Evolutionary conservation across 768 basidiomycete genomes (phyloP).

Genomic region (Leccinum uliginosum): DNA sequence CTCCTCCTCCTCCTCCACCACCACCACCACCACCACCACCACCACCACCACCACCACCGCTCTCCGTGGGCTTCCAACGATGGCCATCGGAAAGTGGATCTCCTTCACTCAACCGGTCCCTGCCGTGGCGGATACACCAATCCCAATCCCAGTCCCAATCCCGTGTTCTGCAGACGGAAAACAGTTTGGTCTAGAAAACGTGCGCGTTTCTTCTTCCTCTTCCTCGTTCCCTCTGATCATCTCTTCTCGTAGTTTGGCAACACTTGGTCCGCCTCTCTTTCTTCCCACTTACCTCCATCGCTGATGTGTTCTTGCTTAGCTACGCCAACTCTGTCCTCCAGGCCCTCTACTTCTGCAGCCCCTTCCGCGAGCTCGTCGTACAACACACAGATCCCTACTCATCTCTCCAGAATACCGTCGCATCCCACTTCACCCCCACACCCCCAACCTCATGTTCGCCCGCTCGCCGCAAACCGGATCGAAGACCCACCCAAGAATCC

Average conservation of each 20-base stretch:
- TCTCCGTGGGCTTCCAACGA: constrained; percentile 1
- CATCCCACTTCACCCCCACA: constrained; percentile 21
- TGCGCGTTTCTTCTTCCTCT: constrained; percentile 40
- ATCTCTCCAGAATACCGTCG: constrained; percentile 31
- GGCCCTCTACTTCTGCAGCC: constrained; percentile 91
- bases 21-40: no score
- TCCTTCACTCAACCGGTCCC: constrained; percentile 30
- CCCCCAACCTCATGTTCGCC: constrained; percentile 27
- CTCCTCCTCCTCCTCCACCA: background rate
- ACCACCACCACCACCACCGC: constrained; percentile 1
- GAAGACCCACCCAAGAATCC: constrained; percentile 39
- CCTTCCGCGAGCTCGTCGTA: constrained; percentile 88
- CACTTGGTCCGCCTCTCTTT: constrained; percentile 64
- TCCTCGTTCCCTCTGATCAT: constrained; percentile 8
- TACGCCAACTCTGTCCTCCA: constrained; percentile 99
- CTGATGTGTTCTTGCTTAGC: constrained; percentile 39
- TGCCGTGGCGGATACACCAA: constrained; percentile 20
- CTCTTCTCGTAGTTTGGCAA: constrained; percentile 76
- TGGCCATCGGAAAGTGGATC: constrained; percentile 39
- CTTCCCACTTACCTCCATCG: constrained; percentile 3
- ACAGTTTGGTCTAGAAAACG: constrained; percentile 96
- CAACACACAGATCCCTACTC: constrained; percentile 55
- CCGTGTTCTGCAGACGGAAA: constrained; percentile 65
- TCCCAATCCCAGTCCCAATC: constrained; percentile 32
- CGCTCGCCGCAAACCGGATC: constrained; percentile 56